A percentile compares a stretch with the other conserved stretches of the same genome.
Evolutionary conservation across 495 filamentous ascomycete species (phyloP).

Genomic region (Staphylotrichum longicolle): DNA sequence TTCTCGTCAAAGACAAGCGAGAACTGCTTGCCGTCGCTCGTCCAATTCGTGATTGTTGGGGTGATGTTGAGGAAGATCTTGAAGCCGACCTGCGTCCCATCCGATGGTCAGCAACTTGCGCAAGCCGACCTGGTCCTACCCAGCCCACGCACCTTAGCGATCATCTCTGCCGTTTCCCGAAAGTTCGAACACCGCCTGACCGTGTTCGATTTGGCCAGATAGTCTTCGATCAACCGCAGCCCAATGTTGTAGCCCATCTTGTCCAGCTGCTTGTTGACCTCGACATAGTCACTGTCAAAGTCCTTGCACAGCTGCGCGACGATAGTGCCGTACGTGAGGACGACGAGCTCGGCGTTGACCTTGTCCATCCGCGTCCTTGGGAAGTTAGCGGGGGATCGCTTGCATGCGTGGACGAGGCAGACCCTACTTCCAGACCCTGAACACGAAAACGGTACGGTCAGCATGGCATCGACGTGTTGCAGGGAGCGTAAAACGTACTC

Average conservation of each 20-base stretch:
- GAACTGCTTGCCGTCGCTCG: conserved; percentile 92
- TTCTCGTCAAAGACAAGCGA: conserved; percentile 96
- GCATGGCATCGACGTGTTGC: conserved; percentile 4
- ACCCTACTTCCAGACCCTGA: conserved; percentile 96
- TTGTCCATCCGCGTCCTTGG: conserved; percentile 64
- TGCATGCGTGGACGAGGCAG: neutral
- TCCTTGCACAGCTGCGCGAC: conserved; percentile 95
- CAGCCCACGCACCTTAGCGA: conserved; percentile 69
- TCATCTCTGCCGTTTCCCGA: conserved; percentile 92
- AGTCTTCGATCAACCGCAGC: conserved; percentile 93
- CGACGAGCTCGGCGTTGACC: conserved; percentile 89
- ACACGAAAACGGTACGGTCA: neutral
- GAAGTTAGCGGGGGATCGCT: conserved; percentile 12
- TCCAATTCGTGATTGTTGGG: conserved; percentile 94
- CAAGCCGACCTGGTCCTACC: neutral
- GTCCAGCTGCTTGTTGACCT: conserved; percentile 95
- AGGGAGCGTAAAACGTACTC: conserved; percentile 63
- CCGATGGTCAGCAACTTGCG: neutral
- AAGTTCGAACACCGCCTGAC: conserved; percentile 86
- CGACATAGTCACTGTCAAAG: conserved; percentile 85
- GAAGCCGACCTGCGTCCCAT: conserved; percentile 75
- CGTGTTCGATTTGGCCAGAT: conserved; percentile 87
- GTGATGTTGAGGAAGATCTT: conserved; percentile 98
- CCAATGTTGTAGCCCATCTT: conserved; percentile 99
- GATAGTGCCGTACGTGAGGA: conserved; percentile 95